phyloP scores from a whole-genome alignment of 75 land plant genomes.

The Pseudotsuga menziesii region DNA sequence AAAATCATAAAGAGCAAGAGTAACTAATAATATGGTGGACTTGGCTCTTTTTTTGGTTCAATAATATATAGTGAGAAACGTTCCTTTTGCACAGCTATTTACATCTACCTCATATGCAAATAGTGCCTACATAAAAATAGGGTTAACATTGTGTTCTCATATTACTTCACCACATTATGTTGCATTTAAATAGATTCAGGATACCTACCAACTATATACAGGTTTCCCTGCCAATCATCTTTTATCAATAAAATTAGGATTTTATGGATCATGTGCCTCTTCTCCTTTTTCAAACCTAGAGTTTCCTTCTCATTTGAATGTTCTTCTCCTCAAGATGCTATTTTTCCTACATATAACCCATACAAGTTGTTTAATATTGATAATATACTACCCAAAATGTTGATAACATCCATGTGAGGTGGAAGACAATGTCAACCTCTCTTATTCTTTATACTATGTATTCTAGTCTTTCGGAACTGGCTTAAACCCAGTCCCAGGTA shows the following conservation, averaged over 20 bases:
- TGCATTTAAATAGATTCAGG: conserved; percentile 45
- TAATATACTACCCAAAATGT: neutral
- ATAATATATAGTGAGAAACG: conserved; percentile 26
- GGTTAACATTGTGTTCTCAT: conserved; percentile 33
- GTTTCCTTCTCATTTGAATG: conserved; percentile 16
- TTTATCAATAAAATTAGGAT: conserved; percentile 64
- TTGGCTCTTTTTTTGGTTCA: too few relatives aligned
- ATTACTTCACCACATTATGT: conserved; percentile 40
- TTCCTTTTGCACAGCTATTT: conserved; percentile 87
- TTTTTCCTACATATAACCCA: conserved; percentile 37
- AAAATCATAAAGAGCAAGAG: too few relatives aligned
- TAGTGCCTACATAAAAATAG: conserved; percentile 22
- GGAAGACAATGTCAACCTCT: too few relatives aligned
- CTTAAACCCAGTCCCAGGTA: neutral
- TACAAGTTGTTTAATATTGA: conserved; percentile 24
- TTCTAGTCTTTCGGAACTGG: too few relatives aligned
- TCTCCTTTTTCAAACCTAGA: conserved; percentile 61
- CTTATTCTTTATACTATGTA: too few relatives aligned
- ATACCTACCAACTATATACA: conserved; percentile 66
- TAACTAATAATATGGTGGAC: too few relatives aligned
- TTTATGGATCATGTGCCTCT: conserved; percentile 61
- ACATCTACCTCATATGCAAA: conserved; percentile 47
- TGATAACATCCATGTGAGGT: neutral
- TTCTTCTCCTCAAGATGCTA: conserved; percentile 14
- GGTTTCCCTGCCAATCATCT: conserved; percentile 77